phyloP scores from a whole-genome alignment of 306 rosid genomes.

The Dalbergia cochinchinensis region DNA sequence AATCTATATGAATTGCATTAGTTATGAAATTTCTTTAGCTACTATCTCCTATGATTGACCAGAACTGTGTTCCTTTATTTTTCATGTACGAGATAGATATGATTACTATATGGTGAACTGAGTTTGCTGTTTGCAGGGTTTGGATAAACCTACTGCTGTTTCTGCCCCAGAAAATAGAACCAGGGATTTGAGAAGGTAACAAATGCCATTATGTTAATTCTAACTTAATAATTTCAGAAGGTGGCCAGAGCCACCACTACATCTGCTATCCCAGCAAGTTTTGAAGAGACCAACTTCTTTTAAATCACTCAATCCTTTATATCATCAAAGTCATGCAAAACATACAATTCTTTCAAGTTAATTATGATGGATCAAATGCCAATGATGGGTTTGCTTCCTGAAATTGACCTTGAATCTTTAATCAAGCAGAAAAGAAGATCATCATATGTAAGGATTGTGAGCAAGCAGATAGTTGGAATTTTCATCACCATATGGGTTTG shows the following conservation, averaged over 20 bases:
- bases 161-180: too few species aligned
- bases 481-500: constrained; percentile 95
- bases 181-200: too few species aligned
- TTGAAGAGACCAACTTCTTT: constrained; percentile 80
- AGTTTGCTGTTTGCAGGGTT: too few species aligned
- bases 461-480: constrained; percentile 99
- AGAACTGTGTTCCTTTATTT: too few species aligned
- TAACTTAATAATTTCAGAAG: too few species aligned
- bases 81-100: too few species aligned
- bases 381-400: constrained; percentile 65
- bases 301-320: constrained; percentile 69
- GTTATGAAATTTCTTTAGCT: too few species aligned
- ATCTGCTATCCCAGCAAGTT: constrained; percentile 69
- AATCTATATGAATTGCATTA: too few species aligned
- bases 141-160: too few species aligned
- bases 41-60: too few species aligned
- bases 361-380: constrained; percentile 58
- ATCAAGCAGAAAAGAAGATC: constrained; percentile 84
- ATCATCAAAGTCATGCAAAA: constrained; percentile 70
- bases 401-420: constrained; percentile 85
- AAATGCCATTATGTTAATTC: too few species aligned
- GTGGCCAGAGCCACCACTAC: constrained; percentile 95
- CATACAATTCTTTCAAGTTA: constrained; percentile 77
- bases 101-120: too few species aligned
- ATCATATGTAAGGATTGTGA: constrained; percentile 88